These are phyloP conservation scores for Chaetomium fimeti DNA, from an alignment of 495 filamentous ascomycete species.

Conservation along the genomic window DNA sequence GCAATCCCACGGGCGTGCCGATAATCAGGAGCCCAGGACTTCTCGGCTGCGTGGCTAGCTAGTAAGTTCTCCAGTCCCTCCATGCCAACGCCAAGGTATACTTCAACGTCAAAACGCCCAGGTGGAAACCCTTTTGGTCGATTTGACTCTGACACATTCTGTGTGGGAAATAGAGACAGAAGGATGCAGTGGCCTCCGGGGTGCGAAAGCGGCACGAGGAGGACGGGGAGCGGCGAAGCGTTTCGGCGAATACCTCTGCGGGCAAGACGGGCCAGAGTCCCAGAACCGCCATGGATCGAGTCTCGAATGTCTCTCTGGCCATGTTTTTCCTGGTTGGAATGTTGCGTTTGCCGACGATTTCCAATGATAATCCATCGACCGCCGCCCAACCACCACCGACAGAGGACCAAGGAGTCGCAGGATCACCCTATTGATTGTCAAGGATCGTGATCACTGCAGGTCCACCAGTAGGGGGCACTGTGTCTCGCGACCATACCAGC, in stretches of 20 bases:
- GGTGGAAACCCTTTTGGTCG: too few species aligned
- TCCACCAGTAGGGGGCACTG: not conserved
- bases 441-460: not conserved
- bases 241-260: not conserved
- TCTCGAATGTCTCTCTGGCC: not conserved
- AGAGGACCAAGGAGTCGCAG: not conserved
- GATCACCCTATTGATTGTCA: not conserved
- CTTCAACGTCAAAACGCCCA: too few species aligned
- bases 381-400: not conserved
- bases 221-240: not conserved
- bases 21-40: too few species aligned
- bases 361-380: not conserved
- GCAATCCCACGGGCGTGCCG: too few species aligned
- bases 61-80: too few species aligned
- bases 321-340: not conserved
- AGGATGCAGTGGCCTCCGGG: too few species aligned
- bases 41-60: too few species aligned
- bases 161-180: too few species aligned
- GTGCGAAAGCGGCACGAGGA: too few species aligned
- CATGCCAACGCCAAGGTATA: too few species aligned
- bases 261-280: not conserved
- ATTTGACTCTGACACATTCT: too few species aligned
- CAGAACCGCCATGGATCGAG: not conserved
- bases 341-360: not conserved
- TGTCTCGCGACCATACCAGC: not conserved